Evolutionary conservation across 139 green algal species (phyloP).

Genomic region (Edaphochlamys debaryana): DNA sequence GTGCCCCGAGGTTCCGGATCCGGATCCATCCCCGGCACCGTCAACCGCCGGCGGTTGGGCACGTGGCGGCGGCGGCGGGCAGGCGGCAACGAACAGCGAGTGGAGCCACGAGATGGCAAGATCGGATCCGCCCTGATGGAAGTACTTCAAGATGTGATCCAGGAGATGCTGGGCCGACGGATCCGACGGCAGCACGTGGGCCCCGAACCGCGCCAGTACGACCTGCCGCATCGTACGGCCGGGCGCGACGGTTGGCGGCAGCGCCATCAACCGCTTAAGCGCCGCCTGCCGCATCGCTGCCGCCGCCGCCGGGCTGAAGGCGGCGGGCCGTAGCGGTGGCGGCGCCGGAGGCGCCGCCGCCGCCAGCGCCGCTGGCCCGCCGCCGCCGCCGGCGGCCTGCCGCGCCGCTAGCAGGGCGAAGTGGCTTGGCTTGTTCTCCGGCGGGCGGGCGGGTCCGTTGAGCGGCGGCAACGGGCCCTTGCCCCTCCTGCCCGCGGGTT

Average conservation of each 20-base stretch:
- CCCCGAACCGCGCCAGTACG: constrained; percentile 62
- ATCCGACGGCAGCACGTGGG: constrained; percentile 26
- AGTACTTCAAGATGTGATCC: constrained; percentile 46
- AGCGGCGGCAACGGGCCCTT: constrained; percentile 22
- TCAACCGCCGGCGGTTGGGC: too few species aligned
- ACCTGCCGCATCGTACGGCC: constrained; percentile 28
- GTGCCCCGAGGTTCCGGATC: too few species aligned
- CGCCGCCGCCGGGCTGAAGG: constrained; percentile 42
- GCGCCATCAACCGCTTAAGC: constrained; percentile 63
- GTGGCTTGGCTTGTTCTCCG: background rate
- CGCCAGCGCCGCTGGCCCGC: background rate
- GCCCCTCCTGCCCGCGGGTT: background rate
- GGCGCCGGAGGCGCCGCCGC: background rate
- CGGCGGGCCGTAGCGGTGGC: constrained; percentile 23
- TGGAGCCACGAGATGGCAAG: constrained; percentile 63
- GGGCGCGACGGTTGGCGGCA: constrained; percentile 24
- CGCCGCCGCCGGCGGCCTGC: constrained; percentile 4
- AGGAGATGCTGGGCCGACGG: constrained; percentile 53
- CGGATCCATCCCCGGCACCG: background rate
- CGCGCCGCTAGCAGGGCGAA: background rate
- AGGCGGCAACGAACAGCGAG: constrained; percentile 46
- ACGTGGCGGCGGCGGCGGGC: background rate
- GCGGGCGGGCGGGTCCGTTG: background rate
- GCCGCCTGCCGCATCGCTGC: constrained; percentile 54
- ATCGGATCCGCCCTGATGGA: constrained; percentile 44